Evolutionary conservation across 1,284 basidiomycete genomes (phyloP).

Genomic region (Rhodofomes roseus): DNA sequence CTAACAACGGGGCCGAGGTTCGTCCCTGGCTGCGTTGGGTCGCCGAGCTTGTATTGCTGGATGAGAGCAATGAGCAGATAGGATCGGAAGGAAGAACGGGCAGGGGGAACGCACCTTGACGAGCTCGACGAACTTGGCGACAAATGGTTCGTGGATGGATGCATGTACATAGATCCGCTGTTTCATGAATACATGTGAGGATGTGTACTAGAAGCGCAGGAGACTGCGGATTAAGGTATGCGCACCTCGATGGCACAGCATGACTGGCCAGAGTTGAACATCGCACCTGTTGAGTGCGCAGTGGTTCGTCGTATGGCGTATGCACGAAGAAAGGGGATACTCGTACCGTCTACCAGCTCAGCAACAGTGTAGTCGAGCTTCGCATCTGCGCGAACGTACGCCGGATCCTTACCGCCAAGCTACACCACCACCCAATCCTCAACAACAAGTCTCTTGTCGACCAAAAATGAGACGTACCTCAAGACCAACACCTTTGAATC

Average conservation of each 20-base stretch:
- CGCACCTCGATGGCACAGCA: constrained; percentile 80
- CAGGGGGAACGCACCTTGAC: constrained; percentile 58
- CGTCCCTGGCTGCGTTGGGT: constrained; percentile 72
- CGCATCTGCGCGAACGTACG: constrained; percentile 87
- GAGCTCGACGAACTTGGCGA: constrained; percentile 69
- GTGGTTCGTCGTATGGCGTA: background rate
- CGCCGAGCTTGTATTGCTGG: constrained; percentile 79
- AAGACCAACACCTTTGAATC: constrained; percentile 79
- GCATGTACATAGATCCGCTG: constrained; percentile 95
- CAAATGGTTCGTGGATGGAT: constrained; percentile 77
- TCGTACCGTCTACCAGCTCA: constrained; percentile 84
- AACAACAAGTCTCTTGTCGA: background rate
- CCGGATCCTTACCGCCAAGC: constrained; percentile 95
- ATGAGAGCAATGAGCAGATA: background rate
- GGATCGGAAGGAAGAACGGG: background rate
- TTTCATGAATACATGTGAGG: background rate
- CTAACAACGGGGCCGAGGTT: constrained; percentile 92
- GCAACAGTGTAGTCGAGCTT: constrained; percentile 80
- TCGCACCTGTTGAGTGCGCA: constrained; percentile 52
- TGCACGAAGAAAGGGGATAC: background rate
- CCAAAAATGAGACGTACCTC: constrained; percentile 45
- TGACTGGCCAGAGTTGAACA: constrained; percentile 96
- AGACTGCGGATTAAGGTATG: constrained; percentile 12
- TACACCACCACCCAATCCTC: constrained; percentile 31
- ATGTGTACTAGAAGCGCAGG: background rate